Base-by-base conservation (phyloP, 2,329 filamentous ascomycete genomes). In the Hymenotorrendiella dingleyae region DNA sequence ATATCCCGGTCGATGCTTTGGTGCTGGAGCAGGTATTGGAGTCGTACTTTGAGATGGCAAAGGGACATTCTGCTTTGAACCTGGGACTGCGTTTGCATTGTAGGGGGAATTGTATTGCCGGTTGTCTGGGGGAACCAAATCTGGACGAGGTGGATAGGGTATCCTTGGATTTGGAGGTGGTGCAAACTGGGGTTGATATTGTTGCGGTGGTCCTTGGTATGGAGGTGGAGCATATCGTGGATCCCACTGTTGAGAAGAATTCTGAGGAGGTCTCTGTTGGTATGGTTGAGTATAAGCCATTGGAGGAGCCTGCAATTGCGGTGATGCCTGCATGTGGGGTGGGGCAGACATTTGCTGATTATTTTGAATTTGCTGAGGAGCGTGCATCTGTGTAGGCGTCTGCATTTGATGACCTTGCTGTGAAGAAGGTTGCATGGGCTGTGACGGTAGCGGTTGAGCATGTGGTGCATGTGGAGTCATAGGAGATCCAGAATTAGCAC, bases 101-200 rank as follows among this genome's bases (percentile, higher is more conserved):
- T 62, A 62, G 11, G 60, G 60, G 21, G 59, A 62, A 33, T 54
- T 61, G 28, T 62, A 61, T 20, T 60, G 55, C 21, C 57, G 53
- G 24, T 52, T 53, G 29, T 61, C 54, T 2, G 49, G 43, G 23
- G 49, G 49, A 34, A 51, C 42, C 16, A 57, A 44, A 41, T 43
- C 45, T 16, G 53, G 47, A 4, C 44, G 47, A 37, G 48, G 50
- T 12, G 50, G 45, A 45, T 54, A 58, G n/a, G 46, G 45, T 28
- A 49, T 38, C 20, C 54, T 47, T 16, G 49, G 50, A 17, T 45
- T 52, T 32, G 43, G 47, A 37, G 43, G 38, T 27, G 38, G 42
- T 16, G 45, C 42, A 33, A 46, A 55, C 36, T 44, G 53, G 10
- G 35, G 35, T 37, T 42, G 49, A 24, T 54, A 49, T 27, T 32